Evolutionary conservation across 306 rosid genomes (phyloP).

Genomic region (Fragaria ananassa): DNA sequence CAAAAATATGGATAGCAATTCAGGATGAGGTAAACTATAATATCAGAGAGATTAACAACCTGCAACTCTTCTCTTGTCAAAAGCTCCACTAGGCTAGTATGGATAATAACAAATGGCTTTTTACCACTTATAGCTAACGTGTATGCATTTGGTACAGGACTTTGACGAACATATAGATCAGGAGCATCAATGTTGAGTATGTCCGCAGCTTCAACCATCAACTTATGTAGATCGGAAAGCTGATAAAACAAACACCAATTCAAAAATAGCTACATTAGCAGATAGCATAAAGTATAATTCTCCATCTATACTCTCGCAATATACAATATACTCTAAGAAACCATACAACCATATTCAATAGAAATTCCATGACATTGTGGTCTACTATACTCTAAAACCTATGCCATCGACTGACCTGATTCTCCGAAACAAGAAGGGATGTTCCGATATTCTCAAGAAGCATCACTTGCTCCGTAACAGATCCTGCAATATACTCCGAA

Average conservation of each 20-base stretch:
- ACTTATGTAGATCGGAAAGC: slow-evolving; percentile 73
- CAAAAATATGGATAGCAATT: neutral
- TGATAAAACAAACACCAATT: slow-evolving; percentile 32
- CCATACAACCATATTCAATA: neutral
- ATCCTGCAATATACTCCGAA: slow-evolving; percentile 47
- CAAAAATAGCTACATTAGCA: neutral
- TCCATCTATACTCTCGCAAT: neutral
- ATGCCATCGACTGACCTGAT: slow-evolving; percentile 54
- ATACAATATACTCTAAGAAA: neutral
- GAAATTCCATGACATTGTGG: neutral
- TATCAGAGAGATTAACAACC: slow-evolving; percentile 38
- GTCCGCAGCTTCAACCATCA: slow-evolving; percentile 82
- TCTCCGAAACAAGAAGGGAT: slow-evolving; percentile 87
- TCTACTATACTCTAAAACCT: neutral
- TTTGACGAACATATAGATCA: slow-evolving; percentile 90
- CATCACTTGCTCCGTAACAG: slow-evolving; percentile 94
- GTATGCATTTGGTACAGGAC: slow-evolving; percentile 96
- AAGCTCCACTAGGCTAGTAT: slow-evolving; percentile 98
- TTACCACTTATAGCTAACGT: slow-evolving; percentile 91
- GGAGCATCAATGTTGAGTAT: slow-evolving; percentile 77
- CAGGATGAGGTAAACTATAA: neutral
- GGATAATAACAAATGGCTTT: slow-evolving; percentile 86
- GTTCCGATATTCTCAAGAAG: slow-evolving; percentile 94
- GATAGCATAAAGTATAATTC: neutral
- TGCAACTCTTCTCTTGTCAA: slow-evolving; percentile 78